phyloP scores from a whole-genome alignment of 345 rosid species.

The Murraya koenigii region DNA sequence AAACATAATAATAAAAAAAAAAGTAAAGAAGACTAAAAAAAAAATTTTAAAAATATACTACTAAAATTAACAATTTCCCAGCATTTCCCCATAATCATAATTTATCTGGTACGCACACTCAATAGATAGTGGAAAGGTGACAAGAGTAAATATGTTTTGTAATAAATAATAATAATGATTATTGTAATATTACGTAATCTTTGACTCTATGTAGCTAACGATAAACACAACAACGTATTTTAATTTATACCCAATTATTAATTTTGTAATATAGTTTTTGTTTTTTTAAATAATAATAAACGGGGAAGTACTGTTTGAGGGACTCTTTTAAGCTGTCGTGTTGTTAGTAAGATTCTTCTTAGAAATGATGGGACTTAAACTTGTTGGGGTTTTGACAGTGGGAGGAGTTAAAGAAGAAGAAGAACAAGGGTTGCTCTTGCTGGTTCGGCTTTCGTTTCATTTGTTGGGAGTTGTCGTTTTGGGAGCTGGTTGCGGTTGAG shows the following conservation, averaged over 20 bases:
- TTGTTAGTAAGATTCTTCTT: constrained; percentile 34
- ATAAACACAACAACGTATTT: constrained; percentile 17
- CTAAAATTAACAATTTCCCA: no score
- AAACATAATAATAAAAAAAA: no score
- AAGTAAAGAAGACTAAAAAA: no score
- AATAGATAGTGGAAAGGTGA: constrained; percentile 31
- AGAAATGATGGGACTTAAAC: constrained; percentile 28
- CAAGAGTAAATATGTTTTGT: not conserved
- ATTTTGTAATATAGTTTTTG: not conserved
- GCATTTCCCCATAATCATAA: no score
- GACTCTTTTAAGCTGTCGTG: constrained; percentile 47
- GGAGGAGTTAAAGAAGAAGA: not conserved
- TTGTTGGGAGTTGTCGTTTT: constrained; percentile 1
- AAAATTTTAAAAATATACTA: no score
- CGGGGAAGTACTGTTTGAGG: constrained; percentile 18
- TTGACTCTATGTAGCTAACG: constrained; percentile 37
- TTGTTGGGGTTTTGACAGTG: not conserved
- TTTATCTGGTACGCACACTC: constrained; percentile 38
- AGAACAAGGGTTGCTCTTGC: not conserved
- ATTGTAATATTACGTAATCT: constrained; percentile 11
- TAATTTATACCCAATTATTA: not conserved
- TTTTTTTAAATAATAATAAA: not conserved
- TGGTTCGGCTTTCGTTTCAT: not conserved
- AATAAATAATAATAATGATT: no score
- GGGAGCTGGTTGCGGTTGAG: constrained; percentile 1